Evolutionary conservation across 306 rosid species (phyloP), one percentile per base, ranked within the genome.

Genomic region (Crotalaria pallida): DNA sequence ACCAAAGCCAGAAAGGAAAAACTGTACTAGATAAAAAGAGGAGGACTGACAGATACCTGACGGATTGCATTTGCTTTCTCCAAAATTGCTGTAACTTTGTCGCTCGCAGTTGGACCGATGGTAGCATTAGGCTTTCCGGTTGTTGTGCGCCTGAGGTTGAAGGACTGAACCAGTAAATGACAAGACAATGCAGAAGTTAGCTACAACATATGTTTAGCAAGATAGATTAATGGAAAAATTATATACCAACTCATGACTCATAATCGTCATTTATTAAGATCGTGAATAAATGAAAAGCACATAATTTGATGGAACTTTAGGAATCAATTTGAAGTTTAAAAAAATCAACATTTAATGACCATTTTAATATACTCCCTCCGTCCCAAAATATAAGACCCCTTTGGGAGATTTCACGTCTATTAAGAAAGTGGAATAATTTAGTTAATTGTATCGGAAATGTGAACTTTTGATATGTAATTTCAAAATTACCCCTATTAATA

Each of bases 51-150:
- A n/a, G 24, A 67, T 83, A 94, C 99, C 96, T 87, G 99, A 76
- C 97, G 96, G 58, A 94, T 94, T 50, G 99, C 96, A 34, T 79
- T 88, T 71, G 99, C 99, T 85, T 91, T 94, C 92, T 91, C 91
- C 85, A 94, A 75, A 75, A 94, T 94, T 78, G 97, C 99, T 1
- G 92, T 88, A 79, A 94, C 96, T 68, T 91, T 79, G 75, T 83
- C 79, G 9, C 81, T 89, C 18, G 96, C 72, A n/a, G 86, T 23
- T 11, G 90, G 82, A 72, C 71, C 84, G 1, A 79, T 58, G 24
- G 80, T 21, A 56, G 64, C 73, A 8, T 70, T 83, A 15, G 92
- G 51, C 77, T 89, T 94, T 40, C 78, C 81, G n/a, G 84, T 33
- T 58, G 75, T 65, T n/a, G 92, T 88, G 21, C 80, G 96, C 81